Evolutionary conservation across 805 yeast species (phyloP), one percentile per base, ranked within the genome.

Genomic region (Peterozyma toletana): DNA sequence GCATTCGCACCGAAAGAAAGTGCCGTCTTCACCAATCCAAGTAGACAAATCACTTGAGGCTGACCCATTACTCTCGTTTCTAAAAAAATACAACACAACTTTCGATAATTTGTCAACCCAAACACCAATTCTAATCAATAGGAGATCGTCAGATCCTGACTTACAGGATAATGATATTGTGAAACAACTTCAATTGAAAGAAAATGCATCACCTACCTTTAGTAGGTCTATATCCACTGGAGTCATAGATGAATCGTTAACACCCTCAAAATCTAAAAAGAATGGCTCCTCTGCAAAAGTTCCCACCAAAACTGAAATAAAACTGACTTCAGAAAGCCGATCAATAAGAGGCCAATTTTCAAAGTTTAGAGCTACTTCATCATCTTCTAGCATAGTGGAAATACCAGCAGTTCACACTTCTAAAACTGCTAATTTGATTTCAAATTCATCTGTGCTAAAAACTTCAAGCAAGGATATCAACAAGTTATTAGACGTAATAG

Each of bases 21-120:
- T 66, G 9, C 67, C 70, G 1, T 70, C 76, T 2, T 72, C 78
- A 3, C 78, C 78, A 0, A 51, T 72, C 37, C 62, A 56, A 44
- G 60, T 57, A 17, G 55, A 53, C 14, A 39, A 48, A 15, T 13
- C 51, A 1, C 43, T 53, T 2, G 43, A 40, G 27, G 41, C 48
- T 9, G 53, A 53, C 29, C 41, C 58, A 6, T 37, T 63, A 38
- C 60, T 57, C 35, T 65, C 66, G 1, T 51, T 51, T 14, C 29
- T 63, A 33, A 53, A 55, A 42, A 74, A 69, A 46, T 75, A 72
- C 52, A 73, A 73, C 11, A 51, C 63, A 30, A 67, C 64, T 3
- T 52, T 66, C 38, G 61, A 61, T 11, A 56, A 58, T 41, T 51
- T 55, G 2, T 46, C 56, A 0, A 55, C 62, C 14, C 62, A 58